Evolutionary conservation across 2,329 filamentous ascomycete genomes (phyloP).

Genomic region (Diaporthe sp.): DNA sequence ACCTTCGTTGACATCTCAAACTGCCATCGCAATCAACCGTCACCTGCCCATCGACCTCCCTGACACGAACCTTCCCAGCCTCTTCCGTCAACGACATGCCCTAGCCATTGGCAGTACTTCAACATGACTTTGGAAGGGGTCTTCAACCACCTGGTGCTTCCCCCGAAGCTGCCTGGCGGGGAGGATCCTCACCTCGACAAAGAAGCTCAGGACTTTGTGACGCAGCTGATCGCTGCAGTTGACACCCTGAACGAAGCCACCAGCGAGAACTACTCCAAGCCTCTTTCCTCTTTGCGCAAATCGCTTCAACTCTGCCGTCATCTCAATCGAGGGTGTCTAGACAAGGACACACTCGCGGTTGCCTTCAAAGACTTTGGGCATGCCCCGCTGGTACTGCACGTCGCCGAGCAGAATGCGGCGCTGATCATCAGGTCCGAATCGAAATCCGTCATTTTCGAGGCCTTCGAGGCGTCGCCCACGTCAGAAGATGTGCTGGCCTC

Average conservation of each 20-base stretch:
- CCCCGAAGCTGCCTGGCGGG: conserved; percentile 47
- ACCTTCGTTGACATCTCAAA: fast-evolving
- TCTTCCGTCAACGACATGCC: too few species aligned
- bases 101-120: background rate
- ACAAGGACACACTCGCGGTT: conserved; percentile 2
- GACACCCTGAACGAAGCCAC: background rate
- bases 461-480: conserved; percentile 66
- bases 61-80: background rate
- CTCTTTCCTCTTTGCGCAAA: background rate
- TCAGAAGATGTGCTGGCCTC: conserved; percentile 62
- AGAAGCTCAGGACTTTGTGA: conserved; percentile 40
- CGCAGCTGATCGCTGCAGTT: conserved; percentile 31
- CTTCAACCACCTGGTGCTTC: conserved; percentile 52
- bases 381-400: conserved; percentile 8
- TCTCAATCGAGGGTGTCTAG: conserved; percentile 25
- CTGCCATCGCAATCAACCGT: too few species aligned
- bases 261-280: background rate
- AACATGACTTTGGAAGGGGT: conserved; percentile 19
- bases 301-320: conserved; percentile 3
- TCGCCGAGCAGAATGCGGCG: conserved; percentile 29
- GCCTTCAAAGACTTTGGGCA: background rate
- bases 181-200: conserved; percentile 42
- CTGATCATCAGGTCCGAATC: conserved; percentile 6
- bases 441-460: conserved; percentile 20
- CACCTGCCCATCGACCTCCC: background rate